Evolutionary conservation across 805 yeast genomes (phyloP).

Genomic region (Lachancea quebecensis): DNA sequence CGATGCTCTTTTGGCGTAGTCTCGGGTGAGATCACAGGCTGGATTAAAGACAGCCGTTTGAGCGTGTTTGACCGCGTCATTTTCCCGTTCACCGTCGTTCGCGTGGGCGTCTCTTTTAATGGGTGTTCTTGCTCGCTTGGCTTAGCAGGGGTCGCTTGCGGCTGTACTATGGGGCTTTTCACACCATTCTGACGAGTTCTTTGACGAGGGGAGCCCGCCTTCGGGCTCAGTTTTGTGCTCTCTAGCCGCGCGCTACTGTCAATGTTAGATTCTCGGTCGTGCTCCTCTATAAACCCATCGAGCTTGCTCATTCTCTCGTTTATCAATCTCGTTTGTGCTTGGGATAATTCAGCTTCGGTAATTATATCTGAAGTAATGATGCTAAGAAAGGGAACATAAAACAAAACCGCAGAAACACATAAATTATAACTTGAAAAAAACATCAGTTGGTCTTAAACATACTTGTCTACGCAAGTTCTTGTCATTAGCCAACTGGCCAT

Average conservation of each 20-base stretch:
- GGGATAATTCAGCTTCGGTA: not conserved
- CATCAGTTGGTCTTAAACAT: too few species aligned
- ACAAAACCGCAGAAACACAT: not conserved
- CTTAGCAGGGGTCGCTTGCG: slow-evolving; percentile 18
- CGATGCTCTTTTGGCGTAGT: slow-evolving; percentile 5
- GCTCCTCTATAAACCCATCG: slow-evolving; percentile 33
- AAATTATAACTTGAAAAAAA: too few species aligned
- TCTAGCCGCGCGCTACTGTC: slow-evolving; percentile 33
- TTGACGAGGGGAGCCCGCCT: not conserved
- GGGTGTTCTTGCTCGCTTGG: slow-evolving; percentile 15
- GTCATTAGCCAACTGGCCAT: too few species aligned
- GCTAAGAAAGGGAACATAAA: not conserved
- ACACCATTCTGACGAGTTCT: not conserved
- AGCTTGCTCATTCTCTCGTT: slow-evolving; percentile 24
- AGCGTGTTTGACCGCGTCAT: slow-evolving; percentile 4
- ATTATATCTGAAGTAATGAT: not conserved
- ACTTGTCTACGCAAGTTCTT: too few species aligned
- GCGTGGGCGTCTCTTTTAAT: slow-evolving; percentile 2
- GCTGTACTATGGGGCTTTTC: slow-evolving; percentile 7
- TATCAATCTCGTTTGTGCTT: not conserved
- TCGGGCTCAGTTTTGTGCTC: not conserved
- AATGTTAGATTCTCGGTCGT: slow-evolving; percentile 29
- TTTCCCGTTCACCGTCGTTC: not conserved
- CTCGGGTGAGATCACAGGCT: slow-evolving; percentile 8
- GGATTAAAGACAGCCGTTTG: slow-evolving; percentile 8